Percentiles rank a stretch among this genome's conserved stretches.
These are phyloP conservation scores for Termitomyces bulborhizus DNA, from an alignment of 768 basidiomycete species.

Conservation along the genomic window DNA sequence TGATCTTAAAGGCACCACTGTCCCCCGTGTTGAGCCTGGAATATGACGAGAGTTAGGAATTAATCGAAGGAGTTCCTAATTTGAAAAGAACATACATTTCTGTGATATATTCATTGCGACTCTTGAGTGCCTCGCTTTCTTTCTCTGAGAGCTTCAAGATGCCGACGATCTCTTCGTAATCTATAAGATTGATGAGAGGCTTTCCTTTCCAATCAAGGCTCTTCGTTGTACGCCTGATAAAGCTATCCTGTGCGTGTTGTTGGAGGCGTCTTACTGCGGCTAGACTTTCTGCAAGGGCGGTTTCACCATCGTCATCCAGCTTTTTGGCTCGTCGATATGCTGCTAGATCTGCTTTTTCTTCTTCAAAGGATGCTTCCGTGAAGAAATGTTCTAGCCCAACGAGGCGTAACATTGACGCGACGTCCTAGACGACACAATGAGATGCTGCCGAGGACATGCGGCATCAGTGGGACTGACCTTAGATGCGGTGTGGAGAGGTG, in stretches of 20 bases:
- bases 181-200: not conserved
- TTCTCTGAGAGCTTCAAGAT: not conserved
- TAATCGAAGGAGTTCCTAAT: not conserved
- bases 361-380: not conserved
- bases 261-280: constrained; percentile 5
- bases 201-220: not conserved
- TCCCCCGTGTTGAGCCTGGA: not conserved
- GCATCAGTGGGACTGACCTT: constrained; percentile 18
- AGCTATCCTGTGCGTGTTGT: not conserved
- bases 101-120: not conserved
- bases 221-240: constrained; percentile 1
- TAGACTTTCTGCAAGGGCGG: not conserved
- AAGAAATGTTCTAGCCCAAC: constrained; percentile 14
- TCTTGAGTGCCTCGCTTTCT: not conserved
- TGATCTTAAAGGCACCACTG: not conserved
- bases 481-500: constrained; percentile 9
- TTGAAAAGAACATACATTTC: not conserved
- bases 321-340: constrained; percentile 14
- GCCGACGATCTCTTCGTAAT: not conserved
- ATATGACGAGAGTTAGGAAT: not conserved
- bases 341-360: not conserved
- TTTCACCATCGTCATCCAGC: not conserved
- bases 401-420: constrained; percentile 19
- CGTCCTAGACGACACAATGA: constrained; percentile 16
- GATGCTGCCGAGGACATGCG: constrained; percentile 10